phyloP scores from a whole-genome alignment of 2,329 filamentous ascomycete genomes.

The Aspergillus sp. region DNA sequence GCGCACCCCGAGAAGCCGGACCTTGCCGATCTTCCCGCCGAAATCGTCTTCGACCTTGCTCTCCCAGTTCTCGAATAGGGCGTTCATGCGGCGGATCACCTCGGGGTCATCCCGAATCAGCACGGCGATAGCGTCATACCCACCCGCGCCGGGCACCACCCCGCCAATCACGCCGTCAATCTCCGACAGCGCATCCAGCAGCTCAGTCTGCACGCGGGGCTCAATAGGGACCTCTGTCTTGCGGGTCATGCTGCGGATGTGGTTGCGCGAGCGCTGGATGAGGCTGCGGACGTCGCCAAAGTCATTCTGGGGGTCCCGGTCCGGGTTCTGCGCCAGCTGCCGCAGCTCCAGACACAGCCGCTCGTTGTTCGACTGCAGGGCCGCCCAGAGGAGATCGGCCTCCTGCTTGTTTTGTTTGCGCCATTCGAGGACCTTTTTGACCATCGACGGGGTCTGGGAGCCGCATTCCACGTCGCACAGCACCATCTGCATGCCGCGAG shows the following conservation, averaged over 20 bases:
- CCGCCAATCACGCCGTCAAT: conserved; percentile 83
- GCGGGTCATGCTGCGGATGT: conserved; percentile 74
- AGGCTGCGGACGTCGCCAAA: conserved; percentile 52
- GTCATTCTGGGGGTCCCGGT: conserved; percentile 46
- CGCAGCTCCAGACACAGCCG: conserved; percentile 65
- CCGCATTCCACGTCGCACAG: conserved; percentile 98
- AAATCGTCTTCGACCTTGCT: conserved; percentile 44
- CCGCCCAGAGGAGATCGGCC: conserved; percentile 71
- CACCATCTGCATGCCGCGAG: conserved; percentile 70
- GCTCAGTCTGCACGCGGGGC: conserved; percentile 76
- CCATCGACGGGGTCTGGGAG: conserved; percentile 91
- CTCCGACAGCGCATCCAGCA: conserved; percentile 71
- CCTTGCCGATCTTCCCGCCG: conserved; percentile 45
- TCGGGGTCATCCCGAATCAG: conserved; percentile 71
- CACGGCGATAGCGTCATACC: conserved; percentile 84
- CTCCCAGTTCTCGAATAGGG: conserved; percentile 67
- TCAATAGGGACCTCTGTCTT: conserved; percentile 82
- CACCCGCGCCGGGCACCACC: conserved; percentile 90
- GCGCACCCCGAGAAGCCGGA: conserved; percentile 44
- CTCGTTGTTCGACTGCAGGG: conserved; percentile 73
- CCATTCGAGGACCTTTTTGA: conserved; percentile 87
- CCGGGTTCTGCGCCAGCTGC: conserved; percentile 45
- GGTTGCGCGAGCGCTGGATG: conserved; percentile 52
- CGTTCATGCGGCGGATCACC: conserved; percentile 60
- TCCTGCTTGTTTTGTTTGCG: conserved; percentile 61